A percentile compares a stretch with the other conserved stretches of the same genome.
Evolutionary conservation across 192 early-diverging fungal genomes (phyloP).

Genomic region (Haplosporangium gracile): DNA sequence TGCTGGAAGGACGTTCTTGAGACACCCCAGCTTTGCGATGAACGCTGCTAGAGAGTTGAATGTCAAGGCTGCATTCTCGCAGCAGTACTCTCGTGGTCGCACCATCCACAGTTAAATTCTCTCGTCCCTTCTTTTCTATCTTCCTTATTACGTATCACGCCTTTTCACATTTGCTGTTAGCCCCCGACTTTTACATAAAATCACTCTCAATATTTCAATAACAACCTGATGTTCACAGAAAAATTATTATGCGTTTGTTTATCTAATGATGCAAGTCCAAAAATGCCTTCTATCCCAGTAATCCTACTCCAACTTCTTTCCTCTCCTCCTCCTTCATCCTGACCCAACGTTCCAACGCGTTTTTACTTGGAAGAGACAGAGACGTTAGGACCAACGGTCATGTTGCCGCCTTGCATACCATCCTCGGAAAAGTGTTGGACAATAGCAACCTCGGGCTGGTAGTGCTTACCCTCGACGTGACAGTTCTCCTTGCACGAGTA

Average conservation of each 20-base stretch:
- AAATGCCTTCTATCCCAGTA: neutral
- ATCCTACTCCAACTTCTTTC: neutral
- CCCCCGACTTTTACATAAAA: neutral
- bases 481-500: conserved; percentile 92
- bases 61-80: conserved; percentile 70
- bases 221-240: neutral
- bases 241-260: too few relatives aligned
- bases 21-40: conserved; percentile 77
- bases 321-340: neutral
- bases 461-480: conserved; percentile 64
- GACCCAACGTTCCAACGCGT: neutral
- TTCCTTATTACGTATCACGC: neutral
- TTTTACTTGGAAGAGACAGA: conserved; percentile 43
- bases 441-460: conserved; percentile 76
- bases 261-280: too few relatives aligned
- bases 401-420: conserved; percentile 70
- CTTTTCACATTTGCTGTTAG: neutral
- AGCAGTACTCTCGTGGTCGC: conserved; percentile 72
- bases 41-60: conserved; percentile 76
- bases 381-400: conserved; percentile 28
- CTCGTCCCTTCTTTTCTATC: neutral
- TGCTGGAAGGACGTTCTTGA: conserved; percentile 77
- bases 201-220: neutral
- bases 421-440: conserved; percentile 88
- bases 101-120: neutral